Percentiles rank a stretch among this genome's conserved stretches.
Evolutionary conservation across 2,329 filamentous ascomycete species (phyloP).

Genomic region (Aspergillus melleus): DNA sequence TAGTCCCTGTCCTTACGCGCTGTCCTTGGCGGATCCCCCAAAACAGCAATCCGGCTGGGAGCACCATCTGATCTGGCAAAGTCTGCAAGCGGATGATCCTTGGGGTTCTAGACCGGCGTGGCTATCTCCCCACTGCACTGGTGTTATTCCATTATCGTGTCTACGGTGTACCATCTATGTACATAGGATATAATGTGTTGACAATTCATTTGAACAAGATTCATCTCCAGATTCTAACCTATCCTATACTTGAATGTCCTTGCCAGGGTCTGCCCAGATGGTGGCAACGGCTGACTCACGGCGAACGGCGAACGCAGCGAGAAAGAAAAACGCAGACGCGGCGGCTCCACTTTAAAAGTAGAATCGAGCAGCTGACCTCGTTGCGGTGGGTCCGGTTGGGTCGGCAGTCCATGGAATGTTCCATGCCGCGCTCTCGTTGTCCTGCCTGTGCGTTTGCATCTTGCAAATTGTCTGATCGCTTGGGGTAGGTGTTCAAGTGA

Average conservation of each 20-base stretch:
- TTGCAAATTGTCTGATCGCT: background rate
- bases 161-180: too few relatives aligned
- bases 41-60: slow-evolving; percentile 21
- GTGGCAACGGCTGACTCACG: background rate
- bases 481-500: background rate
- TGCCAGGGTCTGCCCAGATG: background rate
- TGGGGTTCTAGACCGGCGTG: slow-evolving; percentile 17
- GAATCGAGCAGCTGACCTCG: slow-evolving; percentile 18
- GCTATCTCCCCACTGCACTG: background rate
- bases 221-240: too few relatives aligned
- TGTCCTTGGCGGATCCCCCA: slow-evolving; percentile 13
- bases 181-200: background rate
- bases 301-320: background rate
- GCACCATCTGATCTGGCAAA: slow-evolving; percentile 23
- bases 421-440: slow-evolving; percentile 10
- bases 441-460: background rate
- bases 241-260: too few relatives aligned
- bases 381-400: slow-evolving; percentile 13
- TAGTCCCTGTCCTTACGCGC: background rate
- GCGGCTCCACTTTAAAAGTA: slow-evolving; percentile 17
- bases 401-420: slow-evolving; percentile 22
- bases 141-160: too few relatives aligned
- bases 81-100: slow-evolving; percentile 22
- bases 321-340: slow-evolving; percentile 1
- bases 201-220: background rate